phyloP scores from a whole-genome alignment of 2,329 filamentous ascomycete species.

The Zymoseptoria passerinii region DNA sequence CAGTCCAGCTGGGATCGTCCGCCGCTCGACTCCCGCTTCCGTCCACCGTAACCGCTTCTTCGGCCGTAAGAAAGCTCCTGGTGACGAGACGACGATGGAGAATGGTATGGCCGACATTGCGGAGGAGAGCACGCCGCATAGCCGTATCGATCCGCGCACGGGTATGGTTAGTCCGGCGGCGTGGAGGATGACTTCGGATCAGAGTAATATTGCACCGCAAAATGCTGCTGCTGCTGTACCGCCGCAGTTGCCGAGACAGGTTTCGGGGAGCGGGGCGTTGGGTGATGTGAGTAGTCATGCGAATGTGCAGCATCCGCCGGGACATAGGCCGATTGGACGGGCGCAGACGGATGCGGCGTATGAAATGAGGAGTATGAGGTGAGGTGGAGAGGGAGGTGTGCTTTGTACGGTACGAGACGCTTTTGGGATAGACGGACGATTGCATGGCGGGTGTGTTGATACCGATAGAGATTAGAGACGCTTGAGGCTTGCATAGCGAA shows the following conservation, averaged over 20 bases:
- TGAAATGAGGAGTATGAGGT: constrained; percentile 21
- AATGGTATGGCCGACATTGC: constrained; percentile 32
- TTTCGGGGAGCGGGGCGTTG: constrained; percentile 12
- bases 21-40: constrained; percentile 31
- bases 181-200: constrained; percentile 24
- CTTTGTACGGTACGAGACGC: neutral
- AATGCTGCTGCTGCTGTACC: constrained; percentile 2
- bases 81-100: constrained; percentile 28
- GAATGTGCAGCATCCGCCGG: constrained; percentile 5
- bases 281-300: constrained; percentile 11
- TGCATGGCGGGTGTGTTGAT: neutral
- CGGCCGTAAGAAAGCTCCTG: constrained; percentile 32
- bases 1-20: constrained; percentile 20
- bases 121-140: constrained; percentile 19
- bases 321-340: constrained; percentile 11
- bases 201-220: constrained; percentile 19
- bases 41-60: constrained; percentile 56
- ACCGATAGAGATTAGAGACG: neutral
- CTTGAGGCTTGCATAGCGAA: neutral
- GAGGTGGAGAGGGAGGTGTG: neutral
- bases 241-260: constrained; percentile 13
- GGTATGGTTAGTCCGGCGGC: constrained; percentile 27
- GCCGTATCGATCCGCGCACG: constrained; percentile 25
- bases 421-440: neutral
- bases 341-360: constrained; percentile 21